Conservation (phyloP, 495 filamentous ascomycete species). For the Aspergillus homomorphus region DNA sequence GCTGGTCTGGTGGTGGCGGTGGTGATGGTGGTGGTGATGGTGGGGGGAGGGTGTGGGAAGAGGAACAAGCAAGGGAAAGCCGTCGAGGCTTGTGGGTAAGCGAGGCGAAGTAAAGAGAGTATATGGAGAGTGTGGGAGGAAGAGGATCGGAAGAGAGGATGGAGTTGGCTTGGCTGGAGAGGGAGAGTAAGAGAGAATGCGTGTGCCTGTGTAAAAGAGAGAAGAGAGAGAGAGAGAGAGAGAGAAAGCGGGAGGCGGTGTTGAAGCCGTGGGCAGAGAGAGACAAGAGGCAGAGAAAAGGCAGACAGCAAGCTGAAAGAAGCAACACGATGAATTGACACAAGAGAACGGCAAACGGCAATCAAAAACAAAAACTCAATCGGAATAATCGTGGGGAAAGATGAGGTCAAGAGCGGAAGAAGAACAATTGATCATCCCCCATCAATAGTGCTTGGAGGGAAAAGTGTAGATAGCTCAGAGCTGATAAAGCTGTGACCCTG, state of each 20-base stretch:
- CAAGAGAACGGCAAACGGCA: neutral
- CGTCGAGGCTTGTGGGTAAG: neutral
- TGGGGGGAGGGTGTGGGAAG: slow-evolving; percentile 13
- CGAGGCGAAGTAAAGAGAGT: slow-evolving; percentile 13
- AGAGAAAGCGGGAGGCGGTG: slow-evolving; percentile 8
- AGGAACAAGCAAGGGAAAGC: slow-evolving; percentile 9
- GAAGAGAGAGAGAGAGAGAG: slow-evolving; percentile 2
- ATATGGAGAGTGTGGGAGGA: slow-evolving; percentile 15
- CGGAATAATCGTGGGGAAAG: neutral
- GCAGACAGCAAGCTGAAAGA: neutral
- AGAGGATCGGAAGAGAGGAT: neutral
- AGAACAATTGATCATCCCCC: neutral
- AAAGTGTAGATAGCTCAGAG: neutral
- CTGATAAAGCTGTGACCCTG: neutral
- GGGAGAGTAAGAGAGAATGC: neutral
- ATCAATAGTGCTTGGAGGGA: neutral
- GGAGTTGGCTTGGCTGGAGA: neutral
- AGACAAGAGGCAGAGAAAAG: neutral
- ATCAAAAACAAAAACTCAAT: no score
- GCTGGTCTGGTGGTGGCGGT: neutral
- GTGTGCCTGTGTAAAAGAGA: neutral
- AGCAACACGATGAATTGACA: no score
- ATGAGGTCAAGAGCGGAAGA: neutral
- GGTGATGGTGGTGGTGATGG: neutral
- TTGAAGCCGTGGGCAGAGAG: slow-evolving; percentile 4